Conservation (phyloP, 139 green algal genomes). For the Closterium sp. region DNA sequence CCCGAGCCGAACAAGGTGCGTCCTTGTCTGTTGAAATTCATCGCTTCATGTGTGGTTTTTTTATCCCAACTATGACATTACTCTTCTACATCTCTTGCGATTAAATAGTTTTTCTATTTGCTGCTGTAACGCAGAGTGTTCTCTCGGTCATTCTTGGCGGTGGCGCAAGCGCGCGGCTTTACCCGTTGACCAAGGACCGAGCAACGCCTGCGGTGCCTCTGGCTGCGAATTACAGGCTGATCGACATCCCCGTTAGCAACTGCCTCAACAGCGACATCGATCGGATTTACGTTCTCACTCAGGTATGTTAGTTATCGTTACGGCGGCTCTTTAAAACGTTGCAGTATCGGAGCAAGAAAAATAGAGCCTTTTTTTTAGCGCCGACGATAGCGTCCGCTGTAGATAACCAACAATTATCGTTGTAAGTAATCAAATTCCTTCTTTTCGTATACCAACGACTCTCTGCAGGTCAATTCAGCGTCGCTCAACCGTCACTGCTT, state of each 20-base stretch:
- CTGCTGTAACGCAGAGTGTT: constrained; percentile 74
- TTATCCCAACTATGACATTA: too few species aligned
- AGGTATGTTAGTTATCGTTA: constrained; percentile 43
- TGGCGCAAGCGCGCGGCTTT: constrained; percentile 91
- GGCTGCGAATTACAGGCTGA: constrained; percentile 99
- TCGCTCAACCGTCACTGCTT: constrained; percentile 97
- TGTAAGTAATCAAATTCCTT: too few species aligned
- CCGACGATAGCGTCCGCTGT: too few species aligned
- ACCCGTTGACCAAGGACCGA: constrained; percentile 98
- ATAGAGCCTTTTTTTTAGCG: too few species aligned
- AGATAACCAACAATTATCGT: too few species aligned
- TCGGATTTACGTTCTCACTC: constrained; percentile 99
- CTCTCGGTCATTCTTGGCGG: constrained; percentile 96
- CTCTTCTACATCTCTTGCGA: not conserved
- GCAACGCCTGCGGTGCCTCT: constrained; percentile 98
- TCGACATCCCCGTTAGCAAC: constrained; percentile 99
- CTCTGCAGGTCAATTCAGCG: constrained; percentile 95
- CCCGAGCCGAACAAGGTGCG: constrained; percentile 21
- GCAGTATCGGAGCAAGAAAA: too few species aligned
- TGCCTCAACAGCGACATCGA: constrained; percentile 98
- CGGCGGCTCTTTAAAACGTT: too few species aligned
- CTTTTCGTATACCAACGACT: too few species aligned
- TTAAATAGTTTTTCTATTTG: not conserved
- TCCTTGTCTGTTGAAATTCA: not conserved
- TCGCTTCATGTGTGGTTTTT: not conserved